Percentiles rank a stretch among this genome's conserved stretches.
phyloP scores from a whole-genome alignment of 2,329 filamentous ascomycete genomes.

The Scedosporium boydii region DNA sequence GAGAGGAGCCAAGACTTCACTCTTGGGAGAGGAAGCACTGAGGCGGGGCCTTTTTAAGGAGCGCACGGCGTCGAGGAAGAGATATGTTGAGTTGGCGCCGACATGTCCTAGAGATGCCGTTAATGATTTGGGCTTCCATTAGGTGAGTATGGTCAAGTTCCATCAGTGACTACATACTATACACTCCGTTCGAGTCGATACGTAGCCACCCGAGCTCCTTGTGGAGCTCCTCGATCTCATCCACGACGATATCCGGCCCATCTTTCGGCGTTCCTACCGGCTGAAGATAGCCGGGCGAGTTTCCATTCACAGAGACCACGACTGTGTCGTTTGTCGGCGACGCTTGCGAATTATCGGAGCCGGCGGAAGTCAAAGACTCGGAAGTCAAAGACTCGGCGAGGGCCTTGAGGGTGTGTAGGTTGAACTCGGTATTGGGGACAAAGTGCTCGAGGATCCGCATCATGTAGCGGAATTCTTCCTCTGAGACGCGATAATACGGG shows the following conservation, averaged over 20 bases:
- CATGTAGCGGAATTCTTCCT: slow-evolving; percentile 20
- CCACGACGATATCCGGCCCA: neutral
- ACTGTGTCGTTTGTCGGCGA: neutral
- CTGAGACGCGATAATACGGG: slow-evolving; percentile 19
- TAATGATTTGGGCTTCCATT: neutral
- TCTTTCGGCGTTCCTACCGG: neutral
- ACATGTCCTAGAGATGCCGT: slow-evolving; percentile 12
- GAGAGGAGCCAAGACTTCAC: slow-evolving; percentile 1
- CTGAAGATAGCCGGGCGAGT: neutral
- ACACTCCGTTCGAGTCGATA: slow-evolving; percentile 2
- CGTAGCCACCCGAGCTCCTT: slow-evolving; percentile 1
- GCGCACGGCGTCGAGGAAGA: slow-evolving; percentile 16
- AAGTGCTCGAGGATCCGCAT: slow-evolving; percentile 18
- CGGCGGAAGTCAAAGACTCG: neutral
- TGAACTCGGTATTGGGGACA: slow-evolving; percentile 15
- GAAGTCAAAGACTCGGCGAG: neutral
- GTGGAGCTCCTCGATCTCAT: slow-evolving; percentile 5
- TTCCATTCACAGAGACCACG: neutral
- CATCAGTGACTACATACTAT: neutral
- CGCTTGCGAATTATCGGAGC: neutral
- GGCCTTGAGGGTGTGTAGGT: slow-evolving; percentile 14
- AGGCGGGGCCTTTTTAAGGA: slow-evolving; percentile 13
- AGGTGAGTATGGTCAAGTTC: neutral
- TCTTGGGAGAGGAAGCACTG: neutral
- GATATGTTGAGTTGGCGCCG: slow-evolving; percentile 15